Evolutionary conservation across 2,329 filamentous ascomycete genomes (phyloP).

Genomic region (Aspergillus brunneoviolaceus): DNA sequence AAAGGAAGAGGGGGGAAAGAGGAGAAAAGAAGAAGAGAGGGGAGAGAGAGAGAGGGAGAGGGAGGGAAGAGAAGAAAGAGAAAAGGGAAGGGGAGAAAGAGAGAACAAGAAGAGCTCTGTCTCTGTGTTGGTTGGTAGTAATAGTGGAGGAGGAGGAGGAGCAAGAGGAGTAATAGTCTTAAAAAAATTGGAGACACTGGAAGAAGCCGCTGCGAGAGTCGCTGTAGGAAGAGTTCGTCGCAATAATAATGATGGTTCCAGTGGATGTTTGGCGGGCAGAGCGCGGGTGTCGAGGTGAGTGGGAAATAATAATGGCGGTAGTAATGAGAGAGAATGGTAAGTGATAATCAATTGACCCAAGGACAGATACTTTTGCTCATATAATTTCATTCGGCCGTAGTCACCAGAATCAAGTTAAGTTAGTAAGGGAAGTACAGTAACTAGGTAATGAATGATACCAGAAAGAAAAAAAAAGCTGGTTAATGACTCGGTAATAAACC

Average conservation of each 20-base stretch:
- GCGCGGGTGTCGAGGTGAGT: background rate
- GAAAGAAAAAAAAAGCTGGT: too few relatives aligned
- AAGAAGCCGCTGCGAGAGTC: constrained; percentile 2
- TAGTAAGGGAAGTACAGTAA: too few relatives aligned
- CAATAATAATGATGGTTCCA: constrained; percentile 1
- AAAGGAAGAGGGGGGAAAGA: background rate
- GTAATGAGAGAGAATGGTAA: too few relatives aligned
- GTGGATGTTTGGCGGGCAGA: too few relatives aligned
- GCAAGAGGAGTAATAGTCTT: constrained; percentile 5
- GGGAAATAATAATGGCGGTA: constrained; percentile 1
- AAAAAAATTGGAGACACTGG: background rate
- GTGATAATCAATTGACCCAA: too few relatives aligned
- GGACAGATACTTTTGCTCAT: too few relatives aligned
- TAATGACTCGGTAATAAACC: too few relatives aligned
- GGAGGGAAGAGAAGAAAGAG: constrained; percentile 6
- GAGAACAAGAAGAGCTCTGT: constrained; percentile 7
- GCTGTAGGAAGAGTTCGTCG: constrained; percentile 12
- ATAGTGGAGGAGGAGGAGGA: constrained; percentile 3
- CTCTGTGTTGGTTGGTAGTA: constrained; percentile 9
- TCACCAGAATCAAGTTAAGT: too few relatives aligned
- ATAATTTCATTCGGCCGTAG: too few relatives aligned
- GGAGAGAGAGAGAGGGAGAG: background rate
- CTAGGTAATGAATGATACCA: too few relatives aligned
- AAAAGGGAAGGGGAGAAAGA: background rate
- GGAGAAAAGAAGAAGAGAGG: background rate